These are phyloP conservation scores for Papiliotrema flavescens DNA, from an alignment of 1,284 basidiomycete genomes.

Conservation along the genomic window DNA sequence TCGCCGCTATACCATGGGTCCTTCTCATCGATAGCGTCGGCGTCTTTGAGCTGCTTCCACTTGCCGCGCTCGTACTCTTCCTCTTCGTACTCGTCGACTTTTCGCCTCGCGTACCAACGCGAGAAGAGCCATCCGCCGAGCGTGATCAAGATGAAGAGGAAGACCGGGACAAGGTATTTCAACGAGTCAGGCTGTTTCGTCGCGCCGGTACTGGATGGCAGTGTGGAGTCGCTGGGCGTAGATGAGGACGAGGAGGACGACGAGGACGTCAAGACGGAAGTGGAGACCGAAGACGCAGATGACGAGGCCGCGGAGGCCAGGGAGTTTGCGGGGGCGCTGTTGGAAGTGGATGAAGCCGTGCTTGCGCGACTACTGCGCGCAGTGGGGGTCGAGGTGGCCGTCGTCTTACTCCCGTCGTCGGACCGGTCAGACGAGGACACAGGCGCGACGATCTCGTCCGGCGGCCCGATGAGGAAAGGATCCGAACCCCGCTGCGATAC, in stretches of 20 bases:
- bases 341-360: too few relatives aligned
- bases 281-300: neutral
- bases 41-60: conserved; percentile 13
- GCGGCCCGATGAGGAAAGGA: neutral
- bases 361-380: too few relatives aligned
- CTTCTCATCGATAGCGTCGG: conserved; percentile 7
- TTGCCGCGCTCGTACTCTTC: neutral
- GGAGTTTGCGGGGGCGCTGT: too few relatives aligned
- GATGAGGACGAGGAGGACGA: conserved; percentile 2
- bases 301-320: neutral
- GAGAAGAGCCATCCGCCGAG: conserved; percentile 12
- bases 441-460: neutral
- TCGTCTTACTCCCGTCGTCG: neutral
- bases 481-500: too few relatives aligned
- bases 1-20: conserved; percentile 8
- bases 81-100: neutral
- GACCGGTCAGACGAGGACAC: too few relatives aligned
- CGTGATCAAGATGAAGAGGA: conserved; percentile 19
- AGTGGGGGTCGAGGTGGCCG: neutral
- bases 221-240: neutral
- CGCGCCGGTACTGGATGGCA: neutral
- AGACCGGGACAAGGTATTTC: conserved; percentile 22
- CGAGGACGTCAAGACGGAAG: conserved; percentile 4
- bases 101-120: conserved; percentile 8
- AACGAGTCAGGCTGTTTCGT: conserved; percentile 12